Evolutionary conservation across 805 yeast species (phyloP).

Genomic region (Citeromyces nyonsensis): DNA sequence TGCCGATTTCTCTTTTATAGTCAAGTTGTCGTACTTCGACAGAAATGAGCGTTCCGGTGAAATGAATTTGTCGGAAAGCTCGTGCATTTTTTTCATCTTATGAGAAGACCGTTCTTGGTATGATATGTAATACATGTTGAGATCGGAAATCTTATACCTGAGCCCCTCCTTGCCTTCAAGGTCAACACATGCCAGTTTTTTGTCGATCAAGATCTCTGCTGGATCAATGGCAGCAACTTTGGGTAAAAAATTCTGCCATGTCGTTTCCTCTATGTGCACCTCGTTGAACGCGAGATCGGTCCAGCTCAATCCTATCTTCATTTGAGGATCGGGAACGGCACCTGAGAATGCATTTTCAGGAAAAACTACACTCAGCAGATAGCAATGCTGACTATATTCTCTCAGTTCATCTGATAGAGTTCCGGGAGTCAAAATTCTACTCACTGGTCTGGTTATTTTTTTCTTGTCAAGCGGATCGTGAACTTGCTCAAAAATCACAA

Average conservation of each 20-base stretch:
- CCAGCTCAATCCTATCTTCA: conserved; percentile 69
- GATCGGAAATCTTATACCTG: conserved; percentile 22
- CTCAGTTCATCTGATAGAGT: conserved; percentile 81
- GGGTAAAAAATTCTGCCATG: conserved; percentile 42
- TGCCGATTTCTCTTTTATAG: conserved; percentile 38
- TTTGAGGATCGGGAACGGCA: conserved; percentile 13
- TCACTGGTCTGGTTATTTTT: conserved; percentile 47
- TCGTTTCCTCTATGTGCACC: conserved; percentile 51
- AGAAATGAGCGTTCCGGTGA: conserved; percentile 12
- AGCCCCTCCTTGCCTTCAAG: conserved; percentile 1
- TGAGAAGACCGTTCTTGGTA: conserved; percentile 26
- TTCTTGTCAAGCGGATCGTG: conserved; percentile 9
- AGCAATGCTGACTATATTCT: conserved; percentile 59
- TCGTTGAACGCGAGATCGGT: conserved; percentile 78
- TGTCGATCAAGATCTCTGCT: conserved; percentile 54
- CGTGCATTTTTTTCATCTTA: conserved; percentile 17
- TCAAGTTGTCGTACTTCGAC: conserved; percentile 15
- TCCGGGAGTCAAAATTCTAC: conserved; percentile 83
- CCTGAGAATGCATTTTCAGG: conserved; percentile 18
- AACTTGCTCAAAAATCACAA: conserved; percentile 71
- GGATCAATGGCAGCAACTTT: conserved; percentile 72
- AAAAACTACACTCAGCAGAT: conserved; percentile 46
- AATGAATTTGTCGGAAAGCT: conserved; percentile 23
- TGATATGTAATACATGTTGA: conserved; percentile 45
- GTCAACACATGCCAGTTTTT: conserved; percentile 21